Base-by-base conservation (phyloP, 2,329 filamentous ascomycete species). In the Pseudocercospora cruenta region DNA sequence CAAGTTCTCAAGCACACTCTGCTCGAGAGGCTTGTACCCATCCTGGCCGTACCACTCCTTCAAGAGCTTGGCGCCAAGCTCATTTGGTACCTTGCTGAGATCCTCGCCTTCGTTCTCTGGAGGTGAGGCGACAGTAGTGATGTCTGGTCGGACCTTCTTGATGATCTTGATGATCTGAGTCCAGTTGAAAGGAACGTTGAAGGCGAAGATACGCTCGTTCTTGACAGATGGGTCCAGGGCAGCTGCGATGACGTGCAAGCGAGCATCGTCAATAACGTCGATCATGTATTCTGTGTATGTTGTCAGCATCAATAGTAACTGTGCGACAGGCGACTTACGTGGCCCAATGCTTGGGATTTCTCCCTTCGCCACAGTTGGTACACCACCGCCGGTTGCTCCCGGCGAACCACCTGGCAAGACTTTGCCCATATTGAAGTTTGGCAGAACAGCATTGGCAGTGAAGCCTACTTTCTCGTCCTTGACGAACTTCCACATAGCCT, bases 121-220 rank as follows among this genome's bases (percentile, higher is more conserved):
- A 24, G 71, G 62, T 36, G 66, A 68, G 8, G 61, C 51, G 22
- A 72, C 69, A 14, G 58, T 58, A 54, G 57, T 70, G 1, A 77
- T 78, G 2, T 79, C 73, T 0, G 84, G 83, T 54, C 78, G 78
- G 2, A 79, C 28, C 51, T 78, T 76, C 28, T 78, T 73, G 47
- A 82, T 71, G 9, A 80, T 73, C 0, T 64, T 70, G 9, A 85
- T 67, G 16, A 86, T 69, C 1, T 80, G 71, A 21, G 84, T 83
- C 74, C 80, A 84, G 54, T 78, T 84, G 63, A 79, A 83, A 0
- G 79, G 80, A 1, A 79, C 76, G 0, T 82, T 84, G 60, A 84
- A 86, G 0, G 78, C 86, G 70, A 88, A 86, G 8, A 89, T 73
- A 1, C 87, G 81, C 70, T 88, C 82, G 0, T 79, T 79, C 1